Conservation (phyloP, 768 basidiomycete species). For the Boletellus sp. region DNA sequence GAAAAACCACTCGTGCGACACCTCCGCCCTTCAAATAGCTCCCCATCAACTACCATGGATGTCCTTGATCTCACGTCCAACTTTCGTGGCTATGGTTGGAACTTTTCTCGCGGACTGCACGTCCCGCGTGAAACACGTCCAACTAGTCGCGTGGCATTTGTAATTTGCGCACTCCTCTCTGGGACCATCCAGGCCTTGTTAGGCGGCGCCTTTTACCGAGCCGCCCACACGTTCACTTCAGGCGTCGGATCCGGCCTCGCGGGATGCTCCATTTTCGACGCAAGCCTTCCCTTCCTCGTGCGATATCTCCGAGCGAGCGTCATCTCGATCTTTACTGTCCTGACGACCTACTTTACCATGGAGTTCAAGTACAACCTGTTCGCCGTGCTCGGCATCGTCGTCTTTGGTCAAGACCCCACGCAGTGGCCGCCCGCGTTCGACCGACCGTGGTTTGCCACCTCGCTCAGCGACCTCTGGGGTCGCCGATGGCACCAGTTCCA, state of each 20-base stretch:
- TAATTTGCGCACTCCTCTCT: constrained; percentile 32
- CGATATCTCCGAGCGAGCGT: constrained; percentile 38
- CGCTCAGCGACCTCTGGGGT: not conserved
- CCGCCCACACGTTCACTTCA: constrained; percentile 45
- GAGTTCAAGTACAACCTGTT: constrained; percentile 18
- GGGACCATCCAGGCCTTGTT: constrained; percentile 35
- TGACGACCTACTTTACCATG: constrained; percentile 44
- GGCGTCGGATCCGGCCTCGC: constrained; percentile 22
- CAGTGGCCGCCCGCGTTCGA: not conserved
- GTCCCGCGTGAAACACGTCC: constrained; percentile 39
- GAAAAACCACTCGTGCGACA: constrained; percentile 12
- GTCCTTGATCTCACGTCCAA: constrained; percentile 49
- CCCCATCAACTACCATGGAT: constrained; percentile 25
- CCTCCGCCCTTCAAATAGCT: not conserved
- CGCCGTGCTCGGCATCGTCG: not conserved
- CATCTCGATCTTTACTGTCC: constrained; percentile 41
- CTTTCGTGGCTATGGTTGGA: constrained; percentile 61
- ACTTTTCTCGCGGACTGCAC: constrained; percentile 41
- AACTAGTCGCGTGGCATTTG: constrained; percentile 36
- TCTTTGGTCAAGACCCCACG: constrained; percentile 1
- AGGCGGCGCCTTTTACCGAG: constrained; percentile 45
- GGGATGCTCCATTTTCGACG: constrained; percentile 31
- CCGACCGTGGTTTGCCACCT: not conserved
- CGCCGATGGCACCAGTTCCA: not conserved
- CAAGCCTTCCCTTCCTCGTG: constrained; percentile 21